Evolutionary conservation across 208 protist species (phyloP).

Genomic region (Crithidia brevicula): DNA sequence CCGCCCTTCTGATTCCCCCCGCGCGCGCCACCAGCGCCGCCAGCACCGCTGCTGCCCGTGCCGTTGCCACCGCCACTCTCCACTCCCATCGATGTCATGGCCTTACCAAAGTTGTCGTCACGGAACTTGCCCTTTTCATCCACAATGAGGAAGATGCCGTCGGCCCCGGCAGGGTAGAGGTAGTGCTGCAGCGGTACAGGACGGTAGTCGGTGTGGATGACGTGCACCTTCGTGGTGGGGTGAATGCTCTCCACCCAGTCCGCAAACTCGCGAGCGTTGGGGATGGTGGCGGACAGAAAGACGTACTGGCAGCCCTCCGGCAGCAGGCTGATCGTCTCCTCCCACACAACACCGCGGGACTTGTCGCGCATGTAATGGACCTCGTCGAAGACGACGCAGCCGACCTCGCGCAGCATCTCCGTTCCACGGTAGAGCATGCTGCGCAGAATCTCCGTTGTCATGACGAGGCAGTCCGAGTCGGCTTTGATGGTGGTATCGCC

Average conservation of each 20-base stretch:
- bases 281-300: slow-evolving; percentile 99
- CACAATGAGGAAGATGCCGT: slow-evolving; percentile 97
- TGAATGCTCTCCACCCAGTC: slow-evolving; percentile 99
- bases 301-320: slow-evolving; percentile 98
- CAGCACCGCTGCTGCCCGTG: slow-evolving; percentile 25
- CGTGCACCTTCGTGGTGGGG: slow-evolving; percentile 96
- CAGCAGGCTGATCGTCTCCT: slow-evolving; percentile 99
- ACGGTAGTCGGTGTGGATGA: slow-evolving; percentile 99
- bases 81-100: slow-evolving; percentile 87
- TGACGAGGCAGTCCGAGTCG: slow-evolving; percentile 98
- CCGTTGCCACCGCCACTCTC: slow-evolving; percentile 27
- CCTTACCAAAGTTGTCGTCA: slow-evolving; percentile 97
- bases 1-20: slow-evolving; percentile 20
- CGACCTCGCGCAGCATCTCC: slow-evolving; percentile 99
- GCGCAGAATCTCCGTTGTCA: slow-evolving; percentile 99
- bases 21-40: slow-evolving; percentile 30
- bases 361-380: slow-evolving; percentile 99
- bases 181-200: slow-evolving; percentile 99
- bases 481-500: slow-evolving; percentile 99
- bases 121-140: slow-evolving; percentile 96
- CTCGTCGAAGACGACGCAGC: slow-evolving; percentile 99
- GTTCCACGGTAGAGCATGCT: slow-evolving; percentile 99
- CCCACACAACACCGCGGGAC: slow-evolving; percentile 99
- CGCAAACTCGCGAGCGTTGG: slow-evolving; percentile 99
- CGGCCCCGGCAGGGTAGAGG: slow-evolving; percentile 97